Evolutionary conservation across 305 asterid species (phyloP), one percentile per base, ranked within the genome.

Genomic region (Fraxinus sp.): DNA sequence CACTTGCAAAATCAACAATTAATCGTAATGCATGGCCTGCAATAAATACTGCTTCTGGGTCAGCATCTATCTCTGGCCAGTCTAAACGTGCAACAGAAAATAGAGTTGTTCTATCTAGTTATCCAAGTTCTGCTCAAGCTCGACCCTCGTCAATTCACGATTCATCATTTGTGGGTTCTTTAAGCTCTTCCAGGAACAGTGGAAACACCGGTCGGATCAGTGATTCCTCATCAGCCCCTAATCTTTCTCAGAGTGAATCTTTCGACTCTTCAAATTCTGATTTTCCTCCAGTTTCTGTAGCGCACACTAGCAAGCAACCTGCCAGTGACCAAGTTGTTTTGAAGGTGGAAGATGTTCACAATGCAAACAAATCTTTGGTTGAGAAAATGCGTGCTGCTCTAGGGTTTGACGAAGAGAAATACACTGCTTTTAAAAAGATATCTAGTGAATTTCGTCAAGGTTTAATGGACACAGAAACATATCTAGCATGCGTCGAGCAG

Each of bases 191-290:
- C 18, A 90, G 86, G 92, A 87, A 85, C 79, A 83, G 92, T 81
- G 88, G 89, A 52, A 87, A 83, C 84, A 85, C 71, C 10, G 81
- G 83, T 83, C 87, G 86, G 70, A 91, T 92, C 20, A 84, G 88
- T 88, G 98, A 93, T 85, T 92, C 98, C 64, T 87, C 95, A 4
- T 96, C 98, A 81, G 96, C 97, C 43, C 98, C 99, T 59, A 92
- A 90, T 86, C 96, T 93, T 77, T 90, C 89, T 41, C 90, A 84
- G 14, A 85, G 80, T 9, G 93, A 87, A 64, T 86, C 92, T 55
- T 85, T 89, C 30, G 89, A 52, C 79, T 77, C 96, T 55, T 84
- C 92, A 22, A 39, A 82, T 5, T n/a, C 85, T 77, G 97, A 91
- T 79, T 92, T 95, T 84, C 99, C 98, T 83, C 99, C 96, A 9